Conservation (phyloP, 208 protist species). For the Crithidia bombi region DNA sequence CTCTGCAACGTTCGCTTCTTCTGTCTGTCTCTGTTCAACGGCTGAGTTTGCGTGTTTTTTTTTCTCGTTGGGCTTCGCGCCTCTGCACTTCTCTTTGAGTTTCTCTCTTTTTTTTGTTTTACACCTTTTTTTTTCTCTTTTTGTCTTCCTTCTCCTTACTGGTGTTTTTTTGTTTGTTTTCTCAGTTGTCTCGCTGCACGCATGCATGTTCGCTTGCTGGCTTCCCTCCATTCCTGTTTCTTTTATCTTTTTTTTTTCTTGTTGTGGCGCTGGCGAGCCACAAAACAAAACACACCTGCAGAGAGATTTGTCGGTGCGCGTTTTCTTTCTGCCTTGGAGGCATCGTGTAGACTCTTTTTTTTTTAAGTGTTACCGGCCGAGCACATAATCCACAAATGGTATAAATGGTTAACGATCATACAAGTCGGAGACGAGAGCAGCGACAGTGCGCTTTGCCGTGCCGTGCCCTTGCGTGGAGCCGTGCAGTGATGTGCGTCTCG, state of each 20-base stretch:
- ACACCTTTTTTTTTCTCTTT: background rate
- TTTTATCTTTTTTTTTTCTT: background rate
- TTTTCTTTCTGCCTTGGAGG: too few species aligned
- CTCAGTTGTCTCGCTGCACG: background rate
- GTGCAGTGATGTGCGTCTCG: too few species aligned
- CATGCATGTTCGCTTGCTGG: background rate
- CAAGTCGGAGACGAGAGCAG: too few species aligned
- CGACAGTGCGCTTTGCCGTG: too few species aligned
- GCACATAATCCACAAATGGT: too few species aligned
- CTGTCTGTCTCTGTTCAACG: background rate
- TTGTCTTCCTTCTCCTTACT: background rate
- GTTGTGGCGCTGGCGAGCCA: background rate
- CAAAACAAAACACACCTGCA: background rate
- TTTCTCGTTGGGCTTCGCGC: too few species aligned
- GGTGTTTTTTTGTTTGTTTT: background rate
- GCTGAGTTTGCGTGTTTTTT: background rate
- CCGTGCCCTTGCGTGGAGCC: too few species aligned
- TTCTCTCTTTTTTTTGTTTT: background rate
- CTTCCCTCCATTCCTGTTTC: background rate
- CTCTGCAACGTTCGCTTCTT: background rate
- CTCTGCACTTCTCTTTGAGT: too few species aligned
- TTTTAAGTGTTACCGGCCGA: too few species aligned
- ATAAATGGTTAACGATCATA: too few species aligned
- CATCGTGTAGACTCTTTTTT: too few species aligned
- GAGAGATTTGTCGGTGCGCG: too few species aligned